These are phyloP conservation scores for Ganoderma multipileum DNA, from an alignment of 1,284 basidiomycete species.

Conservation along the genomic window DNA sequence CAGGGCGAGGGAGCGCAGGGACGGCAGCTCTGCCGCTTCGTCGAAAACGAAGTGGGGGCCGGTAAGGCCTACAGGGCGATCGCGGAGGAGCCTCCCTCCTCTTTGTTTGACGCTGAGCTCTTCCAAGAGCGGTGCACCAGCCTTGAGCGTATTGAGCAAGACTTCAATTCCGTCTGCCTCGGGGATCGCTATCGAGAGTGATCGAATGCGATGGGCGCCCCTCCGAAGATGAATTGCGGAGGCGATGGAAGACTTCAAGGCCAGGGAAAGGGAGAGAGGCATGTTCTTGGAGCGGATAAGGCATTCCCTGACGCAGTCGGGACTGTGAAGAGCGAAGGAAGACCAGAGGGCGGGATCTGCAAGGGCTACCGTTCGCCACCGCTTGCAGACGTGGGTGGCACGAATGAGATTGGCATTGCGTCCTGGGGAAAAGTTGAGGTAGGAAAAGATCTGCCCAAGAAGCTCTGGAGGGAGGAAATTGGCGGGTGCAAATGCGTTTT, in stretches of 20 bases:
- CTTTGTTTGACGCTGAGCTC: neutral
- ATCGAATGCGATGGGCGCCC: constrained; percentile 7
- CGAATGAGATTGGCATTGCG: constrained; percentile 1
- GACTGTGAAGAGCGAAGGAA: constrained; percentile 10
- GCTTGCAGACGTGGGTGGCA: constrained; percentile 14
- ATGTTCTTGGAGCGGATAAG: constrained; percentile 12
- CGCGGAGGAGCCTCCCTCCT: neutral
- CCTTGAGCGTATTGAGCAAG: constrained; percentile 2
- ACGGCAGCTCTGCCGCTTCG: neutral
- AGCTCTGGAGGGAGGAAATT: constrained; percentile 15
- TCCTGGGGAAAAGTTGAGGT: neutral
- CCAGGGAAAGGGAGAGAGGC: constrained; percentile 6
- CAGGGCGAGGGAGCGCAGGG: neutral
- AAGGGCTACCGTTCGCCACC: constrained; percentile 12
- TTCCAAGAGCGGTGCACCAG: constrained; percentile 1
- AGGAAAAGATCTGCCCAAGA: constrained; percentile 11
- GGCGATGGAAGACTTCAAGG: neutral
- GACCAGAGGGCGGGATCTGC: constrained; percentile 11
- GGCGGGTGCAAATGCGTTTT: constrained; percentile 3
- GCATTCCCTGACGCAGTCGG: constrained; percentile 8
- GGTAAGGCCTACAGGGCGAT: neutral
- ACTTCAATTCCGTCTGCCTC: neutral
- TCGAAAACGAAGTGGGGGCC: neutral
- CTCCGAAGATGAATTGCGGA: neutral
- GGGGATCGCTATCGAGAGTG: constrained; percentile 4